These are phyloP conservation scores for Fusarium penzigii DNA, from an alignment of 2,329 filamentous ascomycete species.

Conservation along the genomic window DNA sequence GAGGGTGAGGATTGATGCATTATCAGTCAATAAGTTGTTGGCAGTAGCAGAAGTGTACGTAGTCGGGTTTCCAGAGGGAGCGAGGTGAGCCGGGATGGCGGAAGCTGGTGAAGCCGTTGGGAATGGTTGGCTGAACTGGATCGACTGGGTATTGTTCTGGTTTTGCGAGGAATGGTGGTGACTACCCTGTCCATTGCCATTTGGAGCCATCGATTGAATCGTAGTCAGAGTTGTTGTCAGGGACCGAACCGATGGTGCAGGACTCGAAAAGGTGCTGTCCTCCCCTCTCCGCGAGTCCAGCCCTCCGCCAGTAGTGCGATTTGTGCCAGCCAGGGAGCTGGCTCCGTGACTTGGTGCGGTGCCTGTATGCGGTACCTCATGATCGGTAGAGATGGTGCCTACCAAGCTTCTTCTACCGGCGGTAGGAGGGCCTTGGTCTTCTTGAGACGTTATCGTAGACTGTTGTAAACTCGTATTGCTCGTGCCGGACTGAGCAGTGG, in stretches of 20 bases:
- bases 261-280: constrained; percentile 79
- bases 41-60: constrained; percentile 79
- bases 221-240: constrained; percentile 83
- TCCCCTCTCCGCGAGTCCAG: constrained; percentile 69
- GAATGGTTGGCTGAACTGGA: constrained; percentile 68
- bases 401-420: constrained; percentile 72
- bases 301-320: constrained; percentile 66
- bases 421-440: constrained; percentile 57
- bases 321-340: constrained; percentile 71
- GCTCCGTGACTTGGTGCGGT: constrained; percentile 72
- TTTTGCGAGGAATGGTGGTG: constrained; percentile 34
- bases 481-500: constrained; percentile 53
- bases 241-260: constrained; percentile 77
- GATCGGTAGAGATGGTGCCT: constrained; percentile 81
- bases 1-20: constrained; percentile 82
- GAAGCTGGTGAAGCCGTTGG: constrained; percentile 65
- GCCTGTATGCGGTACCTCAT: constrained; percentile 73
- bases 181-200: constrained; percentile 41
- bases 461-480: constrained; percentile 57
- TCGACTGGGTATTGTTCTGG: constrained; percentile 48
- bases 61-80: constrained; percentile 59
- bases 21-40: constrained; percentile 80
- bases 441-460: constrained; percentile 62
- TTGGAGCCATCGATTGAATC: constrained; percentile 73
- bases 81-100: constrained; percentile 71